These are phyloP conservation scores for Leccinum obscurum DNA, from an alignment of 768 basidiomycete species.

Conservation along the genomic window DNA sequence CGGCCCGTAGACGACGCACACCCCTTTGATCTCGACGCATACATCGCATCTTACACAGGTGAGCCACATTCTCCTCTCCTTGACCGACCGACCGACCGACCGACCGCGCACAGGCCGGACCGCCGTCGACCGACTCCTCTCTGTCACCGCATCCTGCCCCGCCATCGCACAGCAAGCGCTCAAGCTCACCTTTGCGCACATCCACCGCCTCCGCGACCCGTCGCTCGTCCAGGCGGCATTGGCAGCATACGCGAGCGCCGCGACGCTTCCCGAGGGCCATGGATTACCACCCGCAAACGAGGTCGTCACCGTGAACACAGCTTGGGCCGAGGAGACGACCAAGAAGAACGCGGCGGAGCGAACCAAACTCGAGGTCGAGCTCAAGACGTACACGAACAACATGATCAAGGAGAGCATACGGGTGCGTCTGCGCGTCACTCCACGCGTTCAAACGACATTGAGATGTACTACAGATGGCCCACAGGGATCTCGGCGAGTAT, in stretches of 20 bases:
- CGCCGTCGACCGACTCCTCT: constrained; percentile 70
- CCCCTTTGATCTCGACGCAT: constrained; percentile 85
- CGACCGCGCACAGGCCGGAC: constrained; percentile 54
- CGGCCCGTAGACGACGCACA: constrained; percentile 72
- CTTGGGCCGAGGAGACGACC: constrained; percentile 71
- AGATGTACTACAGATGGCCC: constrained; percentile 68
- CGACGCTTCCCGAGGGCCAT: constrained; percentile 31
- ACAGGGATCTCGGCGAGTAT: constrained; percentile 84
- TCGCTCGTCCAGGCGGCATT: constrained; percentile 53
- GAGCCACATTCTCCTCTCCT: not conserved
- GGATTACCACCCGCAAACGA: constrained; percentile 48
- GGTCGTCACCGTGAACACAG: constrained; percentile 55
- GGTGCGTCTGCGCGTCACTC: constrained; percentile 43
- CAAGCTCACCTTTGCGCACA: constrained; percentile 60
- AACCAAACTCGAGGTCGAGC: constrained; percentile 87
- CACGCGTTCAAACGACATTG: not conserved
- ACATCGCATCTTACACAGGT: constrained; percentile 64
- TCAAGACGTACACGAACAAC: constrained; percentile 93
- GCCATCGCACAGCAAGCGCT: constrained; percentile 72
- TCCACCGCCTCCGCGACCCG: constrained; percentile 70
- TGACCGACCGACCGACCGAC: not conserved
- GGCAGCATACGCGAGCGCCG: constrained; percentile 53
- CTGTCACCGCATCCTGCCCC: constrained; percentile 65
- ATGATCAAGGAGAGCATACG: constrained; percentile 99
- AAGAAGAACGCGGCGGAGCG: constrained; percentile 71